Base-by-base conservation (phyloP, 805 yeast genomes). In the Maudiozyma bulderi region DNA sequence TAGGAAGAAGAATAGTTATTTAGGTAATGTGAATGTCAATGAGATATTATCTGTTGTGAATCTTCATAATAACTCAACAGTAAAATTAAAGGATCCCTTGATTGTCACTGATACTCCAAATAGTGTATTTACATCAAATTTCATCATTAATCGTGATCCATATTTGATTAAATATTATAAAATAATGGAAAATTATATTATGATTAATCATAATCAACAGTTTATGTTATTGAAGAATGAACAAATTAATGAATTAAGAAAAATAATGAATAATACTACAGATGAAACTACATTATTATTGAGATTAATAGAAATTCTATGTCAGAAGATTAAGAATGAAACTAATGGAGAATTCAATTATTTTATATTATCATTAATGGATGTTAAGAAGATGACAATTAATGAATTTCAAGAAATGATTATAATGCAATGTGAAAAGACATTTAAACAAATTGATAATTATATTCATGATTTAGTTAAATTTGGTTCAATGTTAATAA, bases 121-220 rank as follows among this genome's bases (percentile, higher is more conserved):
- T 44, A 44, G 50, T 10, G 47, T 54, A 1, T 58, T 58, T 46
- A 51, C 51, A 38, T 43, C 49, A 37, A 55, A 52, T 39, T 54
- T 48, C 33, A 41, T 57, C 32, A 47, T 53, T 15, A 47, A 50
- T 28, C 57, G 58, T 39, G 62, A 58, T 45, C 50, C 45, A 29
- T 57, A 40, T 39, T 50, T 61, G 30, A 48, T 50, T 8, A 52
- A 55, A n/a, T 60, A 60, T 31, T 57, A 55, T 41, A 47, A 46
- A 15, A 47, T 52, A 31, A 41, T 61, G 9, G 45, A 57, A 44
- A 48, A 45, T 10, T 45, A 58, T 3, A 50, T 53, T 6, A 50
- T 46, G 6, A 46, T 41, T 6, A 52, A 52, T 9, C 58, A 54
- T 37, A 50, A 44, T 14, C 51, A 51, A 10, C 49, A 49, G 28